Evolutionary conservation across 2,329 filamentous ascomycete genomes (phyloP).

Genomic region (Metarhizium brunneum): DNA sequence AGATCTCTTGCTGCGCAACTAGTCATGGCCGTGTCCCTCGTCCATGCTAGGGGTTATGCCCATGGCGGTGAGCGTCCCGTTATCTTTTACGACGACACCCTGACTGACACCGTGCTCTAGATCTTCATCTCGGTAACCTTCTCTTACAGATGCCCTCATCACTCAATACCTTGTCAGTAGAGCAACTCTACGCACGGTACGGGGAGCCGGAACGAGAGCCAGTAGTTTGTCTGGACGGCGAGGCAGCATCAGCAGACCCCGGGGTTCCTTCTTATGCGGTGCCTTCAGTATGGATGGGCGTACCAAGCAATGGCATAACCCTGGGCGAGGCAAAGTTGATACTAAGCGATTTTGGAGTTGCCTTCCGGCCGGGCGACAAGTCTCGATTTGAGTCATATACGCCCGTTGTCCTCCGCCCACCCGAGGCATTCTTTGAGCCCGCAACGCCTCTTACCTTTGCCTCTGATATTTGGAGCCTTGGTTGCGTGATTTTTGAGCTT

Average conservation of each 20-base stretch:
- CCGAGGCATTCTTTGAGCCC: conserved; percentile 26
- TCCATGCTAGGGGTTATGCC: conserved; percentile 19
- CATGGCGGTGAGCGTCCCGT: conserved; percentile 18
- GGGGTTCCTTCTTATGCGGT: conserved; percentile 21
- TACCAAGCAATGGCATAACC: conserved; percentile 19
- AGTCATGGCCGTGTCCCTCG: conserved; percentile 18
- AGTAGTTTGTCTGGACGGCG: conserved; percentile 11
- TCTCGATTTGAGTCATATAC: conserved; percentile 9
- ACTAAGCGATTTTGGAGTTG: conserved; percentile 25
- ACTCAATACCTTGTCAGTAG: conserved; percentile 14
- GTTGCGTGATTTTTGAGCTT: conserved; percentile 25
- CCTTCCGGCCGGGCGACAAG: conserved; percentile 20
- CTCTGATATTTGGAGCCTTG: conserved; percentile 31
- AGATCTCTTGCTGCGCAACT: conserved; percentile 19
- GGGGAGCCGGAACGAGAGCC: conserved; percentile 13
- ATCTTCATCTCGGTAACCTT: conserved; percentile 24
- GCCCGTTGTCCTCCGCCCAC: conserved; percentile 14
- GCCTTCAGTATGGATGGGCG: conserved; percentile 24
- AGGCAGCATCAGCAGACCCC: not conserved
- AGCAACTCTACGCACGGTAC: conserved; percentile 17
- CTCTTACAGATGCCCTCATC: conserved; percentile 16
- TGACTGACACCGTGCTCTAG: conserved; percentile 7
- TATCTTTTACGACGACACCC: not conserved
- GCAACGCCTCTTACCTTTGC: conserved; percentile 20
- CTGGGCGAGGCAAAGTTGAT: conserved; percentile 14